Conservation (phyloP, 2,329 filamentous ascomycete species). For the Paecilomyces formosus region DNA sequence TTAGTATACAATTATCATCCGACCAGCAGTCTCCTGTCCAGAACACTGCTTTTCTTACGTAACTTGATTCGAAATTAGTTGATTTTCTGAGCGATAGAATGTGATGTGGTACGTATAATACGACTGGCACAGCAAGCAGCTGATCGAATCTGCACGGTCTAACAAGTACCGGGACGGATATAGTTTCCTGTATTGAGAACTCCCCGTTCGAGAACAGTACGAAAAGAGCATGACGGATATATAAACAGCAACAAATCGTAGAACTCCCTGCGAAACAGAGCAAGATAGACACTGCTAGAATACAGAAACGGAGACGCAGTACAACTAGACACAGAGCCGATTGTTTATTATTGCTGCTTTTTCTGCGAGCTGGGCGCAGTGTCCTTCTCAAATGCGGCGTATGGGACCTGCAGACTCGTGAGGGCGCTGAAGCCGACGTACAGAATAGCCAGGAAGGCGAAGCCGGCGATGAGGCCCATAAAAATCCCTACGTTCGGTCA, state of each 20-base stretch:
- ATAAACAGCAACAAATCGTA: constrained; percentile 1
- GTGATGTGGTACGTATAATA: no score
- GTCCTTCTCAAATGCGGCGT: constrained; percentile 94
- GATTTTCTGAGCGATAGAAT: no score
- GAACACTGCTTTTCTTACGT: no score
- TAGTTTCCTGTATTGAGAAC: not conserved
- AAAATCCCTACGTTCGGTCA: constrained; percentile 61
- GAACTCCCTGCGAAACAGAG: not conserved
- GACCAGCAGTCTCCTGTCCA: no score
- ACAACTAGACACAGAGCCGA: not conserved
- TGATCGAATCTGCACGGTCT: no score
- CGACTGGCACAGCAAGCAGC: no score
- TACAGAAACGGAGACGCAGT: not conserved
- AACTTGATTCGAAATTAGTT: no score
- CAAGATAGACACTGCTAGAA: not conserved
- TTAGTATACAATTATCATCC: no score
- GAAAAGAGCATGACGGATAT: constrained; percentile 6
- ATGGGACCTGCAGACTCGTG: constrained; percentile 76
- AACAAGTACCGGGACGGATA: no score
- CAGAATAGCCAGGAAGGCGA: constrained; percentile 70
- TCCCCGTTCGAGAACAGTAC: not conserved
- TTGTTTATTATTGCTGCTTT: constrained; percentile 54
- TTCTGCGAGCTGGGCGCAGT: constrained; percentile 84
- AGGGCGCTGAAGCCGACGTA: constrained; percentile 71
- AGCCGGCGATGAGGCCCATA: constrained; percentile 66